Conservation (phyloP, 192 early-diverging fungal genomes). For the Backusella tuberculispora region DNA sequence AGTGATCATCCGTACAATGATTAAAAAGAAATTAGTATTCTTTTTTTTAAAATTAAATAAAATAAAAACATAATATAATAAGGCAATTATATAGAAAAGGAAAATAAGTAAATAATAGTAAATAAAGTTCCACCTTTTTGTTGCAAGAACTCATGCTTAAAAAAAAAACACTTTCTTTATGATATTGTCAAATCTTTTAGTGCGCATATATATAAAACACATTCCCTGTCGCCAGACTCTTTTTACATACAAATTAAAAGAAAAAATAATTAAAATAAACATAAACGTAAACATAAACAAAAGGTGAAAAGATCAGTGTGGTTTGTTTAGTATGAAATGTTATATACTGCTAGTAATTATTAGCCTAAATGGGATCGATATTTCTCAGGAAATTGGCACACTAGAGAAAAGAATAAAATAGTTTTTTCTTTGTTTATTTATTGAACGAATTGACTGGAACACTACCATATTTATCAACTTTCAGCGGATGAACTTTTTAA, state of each 20-base stretch:
- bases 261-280: background rate
- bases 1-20: background rate
- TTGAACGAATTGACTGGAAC: background rate
- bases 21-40: background rate
- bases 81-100: background rate
- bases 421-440: background rate
- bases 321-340: background rate
- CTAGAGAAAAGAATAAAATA: background rate
- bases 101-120: background rate
- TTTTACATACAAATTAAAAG: background rate
- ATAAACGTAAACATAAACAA: background rate
- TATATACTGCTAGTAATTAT: background rate
- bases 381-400: background rate
- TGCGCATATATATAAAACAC: background rate
- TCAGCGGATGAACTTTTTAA: background rate
- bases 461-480: conserved; percentile 1
- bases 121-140: background rate
- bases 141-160: background rate
- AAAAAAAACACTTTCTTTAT: background rate
- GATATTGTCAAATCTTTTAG: background rate
- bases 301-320: background rate
- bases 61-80: no score
- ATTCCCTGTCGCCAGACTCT: background rate
- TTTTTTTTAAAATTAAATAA: no score
- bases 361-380: background rate